phyloP scores from a whole-genome alignment of 768 basidiomycete species.

The Paxillus rubicundulus region DNA sequence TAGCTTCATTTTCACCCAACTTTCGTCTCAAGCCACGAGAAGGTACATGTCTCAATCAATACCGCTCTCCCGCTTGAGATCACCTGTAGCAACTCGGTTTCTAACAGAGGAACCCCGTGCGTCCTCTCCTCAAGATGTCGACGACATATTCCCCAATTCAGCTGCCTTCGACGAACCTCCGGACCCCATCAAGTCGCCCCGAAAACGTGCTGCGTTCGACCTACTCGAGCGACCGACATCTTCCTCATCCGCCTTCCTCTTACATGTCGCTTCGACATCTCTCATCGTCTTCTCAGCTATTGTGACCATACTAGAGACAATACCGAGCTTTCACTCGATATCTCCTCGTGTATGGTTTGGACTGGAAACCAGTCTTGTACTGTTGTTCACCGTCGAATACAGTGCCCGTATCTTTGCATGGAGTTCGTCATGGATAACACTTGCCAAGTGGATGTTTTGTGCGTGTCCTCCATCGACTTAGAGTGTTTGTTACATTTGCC shows the following conservation, averaged over 20 bases:
- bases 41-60: conserved; percentile 30
- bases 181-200: conserved; percentile 35
- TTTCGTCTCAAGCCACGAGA: no score
- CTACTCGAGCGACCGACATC: conserved; percentile 81
- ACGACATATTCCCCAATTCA: conserved; percentile 40
- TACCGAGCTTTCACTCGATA: conserved; percentile 70
- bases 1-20: background rate
- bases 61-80: conserved; percentile 26
- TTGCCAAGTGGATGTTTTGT: conserved; percentile 72
- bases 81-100: conserved; percentile 34
- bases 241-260: conserved; percentile 68
- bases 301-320: conserved; percentile 77
- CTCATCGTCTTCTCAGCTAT: conserved; percentile 74
- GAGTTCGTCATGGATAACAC: conserved; percentile 61
- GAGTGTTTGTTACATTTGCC: background rate
- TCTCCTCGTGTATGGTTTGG: conserved; percentile 81
- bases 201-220: conserved; percentile 65
- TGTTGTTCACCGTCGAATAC: conserved; percentile 86
- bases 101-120: conserved; percentile 41
- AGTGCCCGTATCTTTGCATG: conserved; percentile 69
- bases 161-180: conserved; percentile 34
- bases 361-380: conserved; percentile 79
- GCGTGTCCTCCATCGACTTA: conserved; percentile 16
- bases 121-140: conserved; percentile 34
- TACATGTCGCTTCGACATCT: conserved; percentile 68